Base-by-base conservation (phyloP, 2,329 filamentous ascomycete species). In the Calonectria pauciramosa region DNA sequence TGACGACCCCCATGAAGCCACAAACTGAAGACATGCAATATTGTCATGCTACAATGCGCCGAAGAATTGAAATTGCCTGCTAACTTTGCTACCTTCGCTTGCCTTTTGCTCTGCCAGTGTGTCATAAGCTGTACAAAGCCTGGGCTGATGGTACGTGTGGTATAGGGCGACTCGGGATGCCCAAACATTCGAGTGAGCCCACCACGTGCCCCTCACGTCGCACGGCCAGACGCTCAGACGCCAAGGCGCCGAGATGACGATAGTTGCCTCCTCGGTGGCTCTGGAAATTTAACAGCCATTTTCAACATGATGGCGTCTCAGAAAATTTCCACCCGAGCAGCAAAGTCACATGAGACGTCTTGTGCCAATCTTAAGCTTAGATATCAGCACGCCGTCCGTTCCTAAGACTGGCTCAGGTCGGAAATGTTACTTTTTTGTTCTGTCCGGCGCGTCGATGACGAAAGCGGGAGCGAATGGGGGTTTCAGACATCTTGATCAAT, bases 121-220 rank as follows among this genome's bases (percentile, higher is more conserved):
- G 71, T 72, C 68, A 72, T 72, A 69, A 3, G 36, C 56, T 69
- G 71, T 69, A 72, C 71, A 72, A 30, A 68, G 65, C 71, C 71
- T 72, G 71, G 65, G 66, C 66, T 65, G 71, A 73, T 73, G 66
- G 66, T 66, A 60, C 26, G 34, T 34, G 14, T 64, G 56, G 36
- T 41, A 26, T 52, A 59, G 36, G 63, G 44, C 30, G 52, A 63
- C 44, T 30, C 9, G 44, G 28, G 32, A 68, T 36, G 65, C 64
- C 69, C 74, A 79, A 78, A 49, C 78, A 72, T 78, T 76, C 78
- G 74, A 81, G 79, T 80, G 72, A 76, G 64, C 20, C 60, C 69
- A 75, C 75, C 79, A 80, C 79, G 79, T 80, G 76, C 74, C 78
- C 74, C 71, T 71, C 60, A 41, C 75, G 60, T 59, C 77, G 71